Evolutionary conservation across 176 grass and related monocot species (phyloP).

Genomic region (Puya raimondii): DNA sequence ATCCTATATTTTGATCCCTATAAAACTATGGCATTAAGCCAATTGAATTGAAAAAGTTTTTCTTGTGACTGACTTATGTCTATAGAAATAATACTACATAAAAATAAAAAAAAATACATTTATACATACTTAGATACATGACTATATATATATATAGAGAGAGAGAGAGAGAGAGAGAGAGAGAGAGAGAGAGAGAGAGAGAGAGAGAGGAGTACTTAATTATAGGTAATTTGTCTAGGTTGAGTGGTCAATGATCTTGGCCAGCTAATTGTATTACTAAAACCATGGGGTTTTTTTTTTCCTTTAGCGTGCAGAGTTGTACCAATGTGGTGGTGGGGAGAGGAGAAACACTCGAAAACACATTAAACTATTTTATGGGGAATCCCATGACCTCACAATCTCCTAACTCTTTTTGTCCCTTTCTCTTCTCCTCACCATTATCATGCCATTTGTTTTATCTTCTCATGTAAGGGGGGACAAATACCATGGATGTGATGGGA

Average conservation of each 20-base stretch:
- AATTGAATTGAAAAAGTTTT: no score
- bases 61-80: no score
- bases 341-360: constrained; percentile 20
- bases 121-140: not conserved
- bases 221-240: constrained; percentile 4
- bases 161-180: constrained; percentile 1
- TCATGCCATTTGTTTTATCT: no score
- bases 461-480: not conserved
- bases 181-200: constrained; percentile 1
- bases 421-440: no score
- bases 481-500: constrained; percentile 22
- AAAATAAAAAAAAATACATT: not conserved
- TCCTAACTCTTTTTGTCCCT: not conserved
- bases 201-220: not conserved
- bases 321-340: constrained; percentile 11
- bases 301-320: constrained; percentile 70
- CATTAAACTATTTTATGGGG: constrained; percentile 11
- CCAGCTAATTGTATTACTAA: constrained; percentile 28
- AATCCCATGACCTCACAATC: constrained; percentile 20
- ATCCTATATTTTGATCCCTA: no score
- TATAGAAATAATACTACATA: not conserved
- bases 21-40: no score
- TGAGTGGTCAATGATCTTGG: constrained; percentile 29
- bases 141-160: not conserved
- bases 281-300: constrained; percentile 42